Conservation (phyloP, 495 filamentous ascomycete species). For the Penicillium desertorum region DNA sequence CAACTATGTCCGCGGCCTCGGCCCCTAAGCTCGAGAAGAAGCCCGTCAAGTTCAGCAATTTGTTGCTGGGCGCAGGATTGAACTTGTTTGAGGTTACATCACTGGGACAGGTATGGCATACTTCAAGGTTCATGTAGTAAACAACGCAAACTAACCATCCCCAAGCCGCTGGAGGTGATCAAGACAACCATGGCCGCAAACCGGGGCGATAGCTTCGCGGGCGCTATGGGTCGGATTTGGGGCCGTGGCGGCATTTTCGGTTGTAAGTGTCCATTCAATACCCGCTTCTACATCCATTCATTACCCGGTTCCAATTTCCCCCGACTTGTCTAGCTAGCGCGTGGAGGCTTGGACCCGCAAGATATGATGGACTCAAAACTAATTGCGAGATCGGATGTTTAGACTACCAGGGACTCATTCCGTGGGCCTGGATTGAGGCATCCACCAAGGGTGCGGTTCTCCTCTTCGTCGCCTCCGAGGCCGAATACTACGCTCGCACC, state of each 20-base stretch:
- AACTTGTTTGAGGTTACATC: conserved; percentile 98
- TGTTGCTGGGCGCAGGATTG: conserved; percentile 92
- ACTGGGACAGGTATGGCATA: conserved; percentile 67
- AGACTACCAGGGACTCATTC: conserved; percentile 99
- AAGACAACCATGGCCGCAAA: conserved; percentile 99
- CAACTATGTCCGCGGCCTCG: conserved; percentile 53
- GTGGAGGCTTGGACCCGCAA: conserved; percentile 13
- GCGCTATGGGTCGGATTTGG: conserved; percentile 85
- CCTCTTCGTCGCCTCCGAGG: conserved; percentile 98
- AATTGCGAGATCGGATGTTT: conserved; percentile 19
- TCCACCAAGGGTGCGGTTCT: conserved; percentile 99
- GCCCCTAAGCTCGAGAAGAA: conserved; percentile 82
- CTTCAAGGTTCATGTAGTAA: not conserved
- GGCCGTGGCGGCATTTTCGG: conserved; percentile 88
- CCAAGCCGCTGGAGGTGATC: conserved; percentile 89
- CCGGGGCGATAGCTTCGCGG: conserved; percentile 79
- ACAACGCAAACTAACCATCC: conserved; percentile 21
- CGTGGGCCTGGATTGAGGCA: conserved; percentile 99
- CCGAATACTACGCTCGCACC: conserved; percentile 83
- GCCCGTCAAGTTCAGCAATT: conserved; percentile 98
- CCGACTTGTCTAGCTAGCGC: conserved; percentile 24
- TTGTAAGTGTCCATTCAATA: conserved; percentile 63
- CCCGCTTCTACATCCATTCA: conserved; percentile 10
- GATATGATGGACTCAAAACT: conserved; percentile 12
- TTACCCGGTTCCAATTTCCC: conserved; percentile 18